Percentiles rank a stretch among this genome's conserved stretches.
phyloP scores from a whole-genome alignment of 371 early-diverging fungal species.

The Mortierella sp. region DNA sequence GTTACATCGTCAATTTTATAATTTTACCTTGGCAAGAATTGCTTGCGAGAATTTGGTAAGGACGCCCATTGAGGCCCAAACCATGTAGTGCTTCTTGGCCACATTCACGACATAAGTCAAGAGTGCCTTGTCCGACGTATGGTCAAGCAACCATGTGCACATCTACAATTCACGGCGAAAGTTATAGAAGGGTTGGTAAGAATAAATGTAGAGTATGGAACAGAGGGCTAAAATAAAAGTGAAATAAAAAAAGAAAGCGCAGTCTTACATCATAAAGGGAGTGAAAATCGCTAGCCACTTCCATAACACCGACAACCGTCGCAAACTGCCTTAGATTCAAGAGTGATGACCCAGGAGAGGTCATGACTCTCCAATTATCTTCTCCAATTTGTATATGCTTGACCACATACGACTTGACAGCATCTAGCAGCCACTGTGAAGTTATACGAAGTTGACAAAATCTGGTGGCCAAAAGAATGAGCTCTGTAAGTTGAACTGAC shows the following conservation, averaged over 20 bases:
- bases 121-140: conserved; percentile 66
- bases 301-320: conserved; percentile 69
- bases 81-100: conserved; percentile 66
- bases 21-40: conserved; percentile 52
- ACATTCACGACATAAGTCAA: conserved; percentile 67
- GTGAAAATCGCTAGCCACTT: conserved; percentile 67
- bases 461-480: conserved; percentile 61
- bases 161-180: conserved; percentile 40
- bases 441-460: conserved; percentile 67
- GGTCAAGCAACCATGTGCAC: conserved; percentile 74
- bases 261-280: conserved; percentile 62
- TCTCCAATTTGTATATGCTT: conserved; percentile 79
- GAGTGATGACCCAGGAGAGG: conserved; percentile 81
- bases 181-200: too few species aligned
- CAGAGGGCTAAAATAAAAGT: neutral
- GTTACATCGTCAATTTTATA: neutral
- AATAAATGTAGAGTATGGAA: too few species aligned
- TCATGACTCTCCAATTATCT: conserved; percentile 87
- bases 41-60: conserved; percentile 52
- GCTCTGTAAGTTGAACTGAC: conserved; percentile 54
- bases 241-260: neutral
- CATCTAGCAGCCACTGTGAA: conserved; percentile 69
- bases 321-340: conserved; percentile 80
- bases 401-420: conserved; percentile 78
- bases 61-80: conserved; percentile 70